Base-by-base conservation (phyloP, 805 yeast genomes). In the Metschnikowia vanudenii region DNA sequence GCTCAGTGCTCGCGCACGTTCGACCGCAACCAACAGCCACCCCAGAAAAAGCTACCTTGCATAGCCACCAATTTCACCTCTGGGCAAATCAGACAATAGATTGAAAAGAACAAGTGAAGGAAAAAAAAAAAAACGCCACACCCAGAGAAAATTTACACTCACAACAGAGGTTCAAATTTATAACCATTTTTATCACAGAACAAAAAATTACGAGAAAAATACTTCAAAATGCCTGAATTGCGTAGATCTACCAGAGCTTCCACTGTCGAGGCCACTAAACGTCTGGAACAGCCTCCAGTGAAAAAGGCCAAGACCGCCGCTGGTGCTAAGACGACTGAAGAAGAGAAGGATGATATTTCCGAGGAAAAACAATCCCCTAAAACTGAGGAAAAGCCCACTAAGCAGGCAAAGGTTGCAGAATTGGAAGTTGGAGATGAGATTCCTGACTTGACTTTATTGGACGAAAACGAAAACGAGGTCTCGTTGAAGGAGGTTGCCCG, bases 381-480 rank as follows among this genome's bases (percentile, higher is more conserved):
- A 19, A 39, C 36, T 17, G 40, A 31, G 14, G 32, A 38, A 16
- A 17, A 26, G 32, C 11, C 36, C 13, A 13, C 29, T 17, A 26
- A 32, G 10, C 29, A 41, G 36, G 17, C 22, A 14, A 43, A 24
- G 26, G 11, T 22, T 19, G 32, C 18, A 13, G 71, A 66, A 49
- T 37, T 69, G 30, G 60, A 78, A 45, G 69, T 80, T 14, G 94
- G 91, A 22, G 90, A 81, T 57, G 65, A 64, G 9, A 74, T 87
- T 37, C 95, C 95, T 12, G 83, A 80, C 47, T 54, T 89, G 37
- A 72, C 74, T 1, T 69, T 90, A 35, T 53, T 70, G 44, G 81
- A 88, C 59, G 92, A 92, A 64, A 84, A 85, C 52, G 89, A 78
- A n/a, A 72, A 80, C 31, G 77, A 75, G 30, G 75, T 71, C 41